Evolutionary conservation across 305 asterid genomes (phyloP).

Genomic region (Rubia occidens): DNA sequence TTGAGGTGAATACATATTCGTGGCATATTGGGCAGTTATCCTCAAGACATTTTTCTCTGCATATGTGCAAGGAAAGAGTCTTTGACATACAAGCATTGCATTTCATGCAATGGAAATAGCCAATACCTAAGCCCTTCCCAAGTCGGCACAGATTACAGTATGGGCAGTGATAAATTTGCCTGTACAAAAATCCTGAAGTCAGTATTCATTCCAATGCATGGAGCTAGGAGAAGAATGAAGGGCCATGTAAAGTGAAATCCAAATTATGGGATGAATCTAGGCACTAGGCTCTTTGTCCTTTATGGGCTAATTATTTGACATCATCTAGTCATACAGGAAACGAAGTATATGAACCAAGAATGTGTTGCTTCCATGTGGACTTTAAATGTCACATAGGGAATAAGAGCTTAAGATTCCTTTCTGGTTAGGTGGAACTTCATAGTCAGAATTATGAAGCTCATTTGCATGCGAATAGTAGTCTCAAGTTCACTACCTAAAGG

Average conservation of each 20-base stretch:
- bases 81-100: conserved; percentile 91
- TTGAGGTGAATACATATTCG: conserved; percentile 72
- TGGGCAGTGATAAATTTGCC: conserved; percentile 92
- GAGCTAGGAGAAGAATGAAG: not conserved
- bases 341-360: not conserved
- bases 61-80: conserved; percentile 53
- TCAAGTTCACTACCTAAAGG: not conserved
- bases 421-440: not conserved
- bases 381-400: not conserved
- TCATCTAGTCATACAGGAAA: not conserved
- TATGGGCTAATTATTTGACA: not conserved
- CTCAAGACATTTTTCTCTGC: conserved; percentile 79
- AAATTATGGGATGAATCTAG: not conserved
- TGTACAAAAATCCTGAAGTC: conserved; percentile 34
- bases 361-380: not conserved
- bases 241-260: not conserved
- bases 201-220: conserved; percentile 20
- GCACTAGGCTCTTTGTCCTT: not conserved
- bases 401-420: not conserved
- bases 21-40: conserved; percentile 94
- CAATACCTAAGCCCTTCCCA: conserved; percentile 79
- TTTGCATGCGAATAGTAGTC: not conserved
- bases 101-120: conserved; percentile 83
- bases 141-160: conserved; percentile 89
- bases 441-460: not conserved